phyloP scores from a whole-genome alignment of 139 green algal genomes.

The Penium margaritaceum region DNA sequence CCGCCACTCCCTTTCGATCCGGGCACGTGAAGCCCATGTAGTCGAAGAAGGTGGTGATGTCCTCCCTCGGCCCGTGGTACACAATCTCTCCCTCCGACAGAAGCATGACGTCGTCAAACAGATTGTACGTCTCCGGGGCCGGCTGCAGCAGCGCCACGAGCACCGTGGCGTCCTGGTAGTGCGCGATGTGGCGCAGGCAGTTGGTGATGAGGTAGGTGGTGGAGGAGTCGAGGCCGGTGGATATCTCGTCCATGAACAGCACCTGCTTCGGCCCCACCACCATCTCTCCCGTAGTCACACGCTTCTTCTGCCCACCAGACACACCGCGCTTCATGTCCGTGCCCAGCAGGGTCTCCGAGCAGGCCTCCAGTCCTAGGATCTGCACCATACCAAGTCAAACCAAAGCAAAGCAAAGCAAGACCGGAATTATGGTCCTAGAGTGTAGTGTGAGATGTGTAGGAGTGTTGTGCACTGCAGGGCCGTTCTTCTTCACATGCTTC shows the following conservation, averaged over 20 bases:
- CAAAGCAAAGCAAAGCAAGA: too few relatives aligned
- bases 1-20: slow-evolving; percentile 53
- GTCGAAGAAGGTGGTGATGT: slow-evolving; percentile 60
- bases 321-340: slow-evolving; percentile 64
- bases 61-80: slow-evolving; percentile 6
- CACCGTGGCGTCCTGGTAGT: slow-evolving; percentile 11
- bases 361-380: slow-evolving; percentile 12
- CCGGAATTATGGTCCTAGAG: too few relatives aligned
- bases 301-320: slow-evolving; percentile 63
- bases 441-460: too few relatives aligned
- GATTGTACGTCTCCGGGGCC: slow-evolving; percentile 58
- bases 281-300: slow-evolving; percentile 58
- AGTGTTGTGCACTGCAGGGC: too few relatives aligned
- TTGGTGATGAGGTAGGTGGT: slow-evolving; percentile 59
- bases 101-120: slow-evolving; percentile 67
- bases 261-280: slow-evolving; percentile 49
- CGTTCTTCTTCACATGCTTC: too few relatives aligned
- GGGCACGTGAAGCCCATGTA: slow-evolving; percentile 54
- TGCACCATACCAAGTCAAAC: too few relatives aligned
- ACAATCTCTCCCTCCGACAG: slow-evolving; percentile 24
- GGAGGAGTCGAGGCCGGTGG: slow-evolving; percentile 57
- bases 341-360: slow-evolving; percentile 60
- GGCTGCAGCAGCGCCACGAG: slow-evolving; percentile 76
- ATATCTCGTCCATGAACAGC: slow-evolving; percentile 58
- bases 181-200: slow-evolving; percentile 19